Evolutionary conservation across 805 yeast genomes (phyloP), one percentile per base, ranked within the genome.

Genomic region (Cyberlindnera subsufficiens): DNA sequence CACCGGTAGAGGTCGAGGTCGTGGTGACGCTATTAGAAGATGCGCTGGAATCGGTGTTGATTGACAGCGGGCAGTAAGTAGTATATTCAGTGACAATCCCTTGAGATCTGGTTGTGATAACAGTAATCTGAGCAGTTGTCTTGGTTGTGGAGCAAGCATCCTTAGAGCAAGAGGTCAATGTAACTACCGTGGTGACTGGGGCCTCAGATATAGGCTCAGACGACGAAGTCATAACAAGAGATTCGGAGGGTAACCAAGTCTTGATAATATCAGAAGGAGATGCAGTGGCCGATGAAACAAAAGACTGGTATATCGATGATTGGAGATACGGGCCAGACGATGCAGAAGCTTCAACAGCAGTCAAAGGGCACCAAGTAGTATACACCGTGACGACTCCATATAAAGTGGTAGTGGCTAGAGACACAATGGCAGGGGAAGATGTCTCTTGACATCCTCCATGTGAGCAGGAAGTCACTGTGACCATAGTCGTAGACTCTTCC

Each of bases 351-450:
- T 31, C 33, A 19, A 31, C 20, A 16, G 33, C 20, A 10, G 50
- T 49, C 27, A 61, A 44, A 34, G 72, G 72, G 51, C 69, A 64
- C 61, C 64, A 65, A 11, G 71, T 66, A 25, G 67, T 60, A 44
- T 56, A 63, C 8, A 37, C 43, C 9, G 66, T 58, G 16, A 46
- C 47, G 8, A 52, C 47, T 16, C 66, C 65, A 35, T 30, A 6
- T 20, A 53, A 51, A 34, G 68, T 64, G 33, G 58, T 58, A 29
- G 71, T 67, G 27, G 65, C 64, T 35, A 62, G 54, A 6, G 55
- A 39, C 6, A 54, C 50, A 25, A 48, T 34, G 9, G 58, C 55
- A 3, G 49, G 35, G 2, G 55, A 41, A 14, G 44, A 32, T 1
- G 55, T 50, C 4, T 34, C 17, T 5, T 39, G 14, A 22, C 60